A percentile compares a stretch with the other conserved stretches of the same genome.
Conservation (phyloP, 139 green algal genomes). For the Chlorella vulgaris region DNA sequence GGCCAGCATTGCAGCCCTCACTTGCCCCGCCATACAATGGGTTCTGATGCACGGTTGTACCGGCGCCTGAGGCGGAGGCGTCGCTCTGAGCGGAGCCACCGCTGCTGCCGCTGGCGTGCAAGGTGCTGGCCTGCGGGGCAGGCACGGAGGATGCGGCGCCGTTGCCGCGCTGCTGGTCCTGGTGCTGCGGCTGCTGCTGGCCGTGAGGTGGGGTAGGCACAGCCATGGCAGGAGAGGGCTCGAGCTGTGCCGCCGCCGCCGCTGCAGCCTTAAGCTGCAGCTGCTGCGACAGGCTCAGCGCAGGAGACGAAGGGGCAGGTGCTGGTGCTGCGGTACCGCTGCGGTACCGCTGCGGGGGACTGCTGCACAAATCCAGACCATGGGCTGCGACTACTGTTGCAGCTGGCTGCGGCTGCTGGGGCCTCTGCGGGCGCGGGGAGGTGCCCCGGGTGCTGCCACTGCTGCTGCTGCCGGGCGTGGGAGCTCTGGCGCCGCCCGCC, state of each 20-base stretch:
- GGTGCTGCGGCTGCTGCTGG: not conserved
- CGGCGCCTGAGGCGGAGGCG: not conserved
- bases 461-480: not conserved
- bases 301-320: not conserved
- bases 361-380: not conserved
- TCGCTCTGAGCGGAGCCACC: not conserved
- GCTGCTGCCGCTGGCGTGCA: not conserved
- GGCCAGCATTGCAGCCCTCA: no score
- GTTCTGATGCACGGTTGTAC: constrained; percentile 5
- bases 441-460: not conserved
- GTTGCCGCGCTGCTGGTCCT: constrained; percentile 1
- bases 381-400: constrained; percentile 5
- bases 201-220: no score
- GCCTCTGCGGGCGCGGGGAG: not conserved
- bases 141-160: no score
- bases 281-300: constrained; percentile 2
- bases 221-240: no score
- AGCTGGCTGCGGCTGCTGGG: not conserved
- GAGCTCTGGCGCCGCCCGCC: not conserved
- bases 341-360: not conserved
- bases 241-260: not conserved
- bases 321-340: not conserved
- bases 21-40: constrained; percentile 3
- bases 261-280: not conserved
- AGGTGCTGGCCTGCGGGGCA: not conserved